phyloP scores from a whole-genome alignment of 768 basidiomycete species.

The Lactarius psammicola region DNA sequence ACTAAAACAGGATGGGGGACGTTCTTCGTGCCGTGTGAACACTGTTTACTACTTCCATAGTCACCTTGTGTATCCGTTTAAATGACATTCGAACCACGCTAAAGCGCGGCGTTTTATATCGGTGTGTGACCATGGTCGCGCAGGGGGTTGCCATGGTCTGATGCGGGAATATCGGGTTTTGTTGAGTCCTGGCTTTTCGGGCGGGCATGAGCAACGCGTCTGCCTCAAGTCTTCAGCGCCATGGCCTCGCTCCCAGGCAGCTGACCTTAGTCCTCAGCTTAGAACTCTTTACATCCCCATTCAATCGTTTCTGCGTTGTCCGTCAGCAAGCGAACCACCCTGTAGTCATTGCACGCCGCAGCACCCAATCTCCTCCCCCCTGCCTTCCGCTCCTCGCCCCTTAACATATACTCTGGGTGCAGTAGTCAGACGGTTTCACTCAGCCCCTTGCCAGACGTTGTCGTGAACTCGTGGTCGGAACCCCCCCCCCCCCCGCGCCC shows the following conservation, averaged over 20 bases:
- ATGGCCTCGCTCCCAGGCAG: slow-evolving; percentile 9
- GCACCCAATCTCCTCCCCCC: background rate
- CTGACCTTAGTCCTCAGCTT: background rate
- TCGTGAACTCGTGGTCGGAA: slow-evolving; percentile 3
- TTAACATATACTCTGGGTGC: background rate
- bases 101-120: slow-evolving; percentile 1
- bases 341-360: background rate
- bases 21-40: background rate
- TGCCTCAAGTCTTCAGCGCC: slow-evolving; percentile 18
- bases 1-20: background rate
- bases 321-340: background rate
- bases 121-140: background rate
- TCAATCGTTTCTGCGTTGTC: background rate
- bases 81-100: background rate
- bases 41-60: background rate
- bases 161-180: slow-evolving; percentile 17
- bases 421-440: background rate
- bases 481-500: too few species aligned
- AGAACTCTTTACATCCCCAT: background rate
- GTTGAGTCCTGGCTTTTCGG: slow-evolving; percentile 8
- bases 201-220: slow-evolving; percentile 13
- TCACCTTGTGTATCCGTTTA: background rate
- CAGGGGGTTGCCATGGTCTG: background rate
- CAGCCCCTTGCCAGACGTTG: background rate
- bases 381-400: background rate